These are phyloP conservation scores for Glebionis coronaria DNA, from an alignment of 129 eudicot genomes.

Conservation along the genomic window DNA sequence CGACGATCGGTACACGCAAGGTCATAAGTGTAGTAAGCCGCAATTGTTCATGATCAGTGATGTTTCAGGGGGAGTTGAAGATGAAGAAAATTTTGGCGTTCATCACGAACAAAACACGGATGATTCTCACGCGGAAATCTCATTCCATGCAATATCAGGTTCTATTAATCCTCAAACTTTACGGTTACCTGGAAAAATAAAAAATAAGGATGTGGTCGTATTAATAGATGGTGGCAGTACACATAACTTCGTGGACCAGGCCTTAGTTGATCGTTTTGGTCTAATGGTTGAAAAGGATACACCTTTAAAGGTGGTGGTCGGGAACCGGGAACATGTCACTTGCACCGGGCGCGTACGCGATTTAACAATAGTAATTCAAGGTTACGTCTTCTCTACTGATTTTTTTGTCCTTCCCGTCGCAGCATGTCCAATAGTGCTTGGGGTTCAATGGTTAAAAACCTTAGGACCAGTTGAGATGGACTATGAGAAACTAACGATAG, in stretches of 20 bases:
- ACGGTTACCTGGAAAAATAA: neutral
- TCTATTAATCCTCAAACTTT: neutral
- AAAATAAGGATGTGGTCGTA: neutral
- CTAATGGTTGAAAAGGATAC: neutral
- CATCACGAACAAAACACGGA: neutral
- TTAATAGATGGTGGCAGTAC: too few relatives aligned
- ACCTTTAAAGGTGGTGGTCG: neutral
- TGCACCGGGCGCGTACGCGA: neutral
- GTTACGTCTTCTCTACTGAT: neutral
- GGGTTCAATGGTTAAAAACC: neutral
- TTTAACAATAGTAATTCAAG: neutral
- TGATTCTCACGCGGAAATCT: neutral
- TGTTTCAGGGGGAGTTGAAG: neutral
- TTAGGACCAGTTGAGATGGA: too few relatives aligned
- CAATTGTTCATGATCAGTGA: neutral
- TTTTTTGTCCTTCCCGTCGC: neutral
- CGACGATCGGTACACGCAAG: too few relatives aligned
- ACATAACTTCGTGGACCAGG: too few relatives aligned
- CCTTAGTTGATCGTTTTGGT: too few relatives aligned
- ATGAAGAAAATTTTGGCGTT: neutral
- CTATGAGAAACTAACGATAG: neutral
- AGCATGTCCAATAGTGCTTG: neutral
- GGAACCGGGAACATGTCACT: neutral
- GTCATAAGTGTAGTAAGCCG: too few relatives aligned
- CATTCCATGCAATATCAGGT: slow-evolving; percentile 1